Conservation (phyloP, 2,329 filamentous ascomycete species). For the Aureobasidium sp. region DNA sequence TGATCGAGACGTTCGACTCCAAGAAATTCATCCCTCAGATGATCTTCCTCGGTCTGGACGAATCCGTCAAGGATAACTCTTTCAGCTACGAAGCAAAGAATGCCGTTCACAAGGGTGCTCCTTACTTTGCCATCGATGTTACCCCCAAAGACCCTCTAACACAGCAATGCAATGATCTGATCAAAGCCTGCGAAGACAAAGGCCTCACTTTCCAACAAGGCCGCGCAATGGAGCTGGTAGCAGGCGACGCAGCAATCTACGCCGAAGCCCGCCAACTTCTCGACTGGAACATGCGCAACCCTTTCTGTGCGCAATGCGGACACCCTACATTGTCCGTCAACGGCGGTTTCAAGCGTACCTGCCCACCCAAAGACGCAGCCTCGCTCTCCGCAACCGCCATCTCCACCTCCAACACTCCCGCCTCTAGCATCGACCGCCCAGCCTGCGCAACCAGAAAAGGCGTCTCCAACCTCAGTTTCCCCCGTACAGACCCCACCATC, state of each 20-base stretch:
- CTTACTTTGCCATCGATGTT: constrained; percentile 85
- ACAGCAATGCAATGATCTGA: constrained; percentile 53
- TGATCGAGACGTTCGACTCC: constrained; percentile 67
- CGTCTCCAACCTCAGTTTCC: constrained; percentile 85
- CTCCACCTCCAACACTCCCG: constrained; percentile 22
- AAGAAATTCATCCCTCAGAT: constrained; percentile 57
- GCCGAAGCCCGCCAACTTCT: constrained; percentile 79
- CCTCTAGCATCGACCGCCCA: constrained; percentile 35
- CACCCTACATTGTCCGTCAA: constrained; percentile 70
- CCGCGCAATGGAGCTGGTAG: constrained; percentile 52
- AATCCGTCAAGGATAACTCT: constrained; percentile 42
- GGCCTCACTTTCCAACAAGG: constrained; percentile 61
- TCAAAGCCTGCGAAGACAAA: constrained; percentile 49
- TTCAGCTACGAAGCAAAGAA: constrained; percentile 56
- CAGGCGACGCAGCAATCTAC: constrained; percentile 71
- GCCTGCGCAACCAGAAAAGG: constrained; percentile 75
- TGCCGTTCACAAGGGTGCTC: constrained; percentile 63
- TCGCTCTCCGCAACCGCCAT: constrained; percentile 31
- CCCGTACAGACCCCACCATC: constrained; percentile 85
- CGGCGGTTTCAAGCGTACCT: constrained; percentile 71
- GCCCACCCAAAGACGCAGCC: constrained; percentile 59
- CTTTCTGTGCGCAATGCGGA: constrained; percentile 85
- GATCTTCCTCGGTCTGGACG: constrained; percentile 78
- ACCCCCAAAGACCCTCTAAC: constrained; percentile 56
- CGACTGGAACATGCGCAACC: constrained; percentile 91